Percentiles rank a stretch among this genome's conserved stretches.
Conservation (phyloP, 164 flowering plant genomes). For the grape (Vitis vinifera) region DNA sequence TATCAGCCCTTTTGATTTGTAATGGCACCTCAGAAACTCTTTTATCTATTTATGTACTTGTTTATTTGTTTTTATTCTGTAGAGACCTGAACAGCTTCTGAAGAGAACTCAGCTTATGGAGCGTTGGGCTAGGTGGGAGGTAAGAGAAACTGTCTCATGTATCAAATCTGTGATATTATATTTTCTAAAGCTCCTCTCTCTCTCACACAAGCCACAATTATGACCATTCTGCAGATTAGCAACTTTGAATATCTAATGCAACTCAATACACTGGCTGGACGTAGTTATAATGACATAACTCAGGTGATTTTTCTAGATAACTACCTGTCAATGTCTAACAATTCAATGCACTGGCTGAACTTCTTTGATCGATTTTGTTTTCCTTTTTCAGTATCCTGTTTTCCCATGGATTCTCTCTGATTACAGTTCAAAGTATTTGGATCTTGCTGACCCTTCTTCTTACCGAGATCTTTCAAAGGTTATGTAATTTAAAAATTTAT, state of each 20-base stretch:
- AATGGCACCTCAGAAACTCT: no score
- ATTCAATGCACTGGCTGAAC: no score
- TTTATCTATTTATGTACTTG: neutral
- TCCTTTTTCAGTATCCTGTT: slow-evolving; percentile 80
- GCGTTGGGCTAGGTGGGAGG: slow-evolving; percentile 99
- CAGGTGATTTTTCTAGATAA: slow-evolving; percentile 50
- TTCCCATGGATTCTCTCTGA: slow-evolving; percentile 99
- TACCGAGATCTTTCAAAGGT: slow-evolving; percentile 97
- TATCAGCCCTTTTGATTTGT: no score
- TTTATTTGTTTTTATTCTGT: slow-evolving; percentile 18
- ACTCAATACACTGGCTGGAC: slow-evolving; percentile 96
- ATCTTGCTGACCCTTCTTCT: slow-evolving; percentile 75
- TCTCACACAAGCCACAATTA: neutral
- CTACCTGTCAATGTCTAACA: no score
- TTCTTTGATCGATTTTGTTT: slow-evolving; percentile 3
- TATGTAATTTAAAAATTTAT: slow-evolving; percentile 6
- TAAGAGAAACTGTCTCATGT: slow-evolving; percentile 27
- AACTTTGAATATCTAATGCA: slow-evolving; percentile 99
- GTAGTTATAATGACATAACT: slow-evolving; percentile 97
- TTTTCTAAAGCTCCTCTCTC: no score
- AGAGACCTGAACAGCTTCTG: slow-evolving; percentile 97
- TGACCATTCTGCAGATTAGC: slow-evolving; percentile 75
- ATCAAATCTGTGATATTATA: neutral
- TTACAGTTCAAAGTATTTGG: slow-evolving; percentile 71
- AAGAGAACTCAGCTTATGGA: slow-evolving; percentile 98